Percentiles rank a stretch among this genome's conserved stretches.
Evolutionary conservation across 2,329 filamentous ascomycete species (phyloP).

Genomic region (Colletotrichum tamarilloi): DNA sequence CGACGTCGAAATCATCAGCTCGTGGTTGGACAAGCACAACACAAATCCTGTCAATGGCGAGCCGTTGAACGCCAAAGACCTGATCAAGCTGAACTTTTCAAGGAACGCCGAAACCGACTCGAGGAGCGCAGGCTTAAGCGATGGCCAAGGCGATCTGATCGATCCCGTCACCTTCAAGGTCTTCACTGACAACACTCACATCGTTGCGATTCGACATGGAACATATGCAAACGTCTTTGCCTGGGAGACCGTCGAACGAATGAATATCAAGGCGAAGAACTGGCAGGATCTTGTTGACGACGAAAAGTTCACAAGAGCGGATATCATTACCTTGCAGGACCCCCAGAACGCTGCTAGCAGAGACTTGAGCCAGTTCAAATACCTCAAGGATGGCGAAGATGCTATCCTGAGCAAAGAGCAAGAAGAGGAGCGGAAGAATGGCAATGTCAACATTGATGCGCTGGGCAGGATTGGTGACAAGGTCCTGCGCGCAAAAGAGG

Average conservation of each 20-base stretch:
- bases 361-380: slow-evolving; percentile 89
- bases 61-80: slow-evolving; percentile 80
- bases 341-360: slow-evolving; percentile 88
- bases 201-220: slow-evolving; percentile 84
- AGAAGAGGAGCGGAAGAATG: slow-evolving; percentile 72
- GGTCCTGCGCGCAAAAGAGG: slow-evolving; percentile 90
- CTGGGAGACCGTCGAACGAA: slow-evolving; percentile 92
- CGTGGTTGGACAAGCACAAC: slow-evolving; percentile 93
- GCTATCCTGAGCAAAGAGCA: slow-evolving; percentile 77
- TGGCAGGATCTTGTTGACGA: slow-evolving; percentile 94
- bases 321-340: slow-evolving; percentile 96
- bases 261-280: slow-evolving; percentile 97
- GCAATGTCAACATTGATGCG: slow-evolving; percentile 81
- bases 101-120: slow-evolving; percentile 82
- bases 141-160: slow-evolving; percentile 81
- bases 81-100: slow-evolving; percentile 91
- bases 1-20: slow-evolving; percentile 91
- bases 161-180: slow-evolving; percentile 98
- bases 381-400: slow-evolving; percentile 83
- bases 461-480: slow-evolving; percentile 84
- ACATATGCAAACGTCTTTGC: slow-evolving; percentile 95
- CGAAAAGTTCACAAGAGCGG: slow-evolving; percentile 84
- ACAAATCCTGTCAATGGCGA: slow-evolving; percentile 91
- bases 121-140: slow-evolving; percentile 57
- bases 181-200: slow-evolving; percentile 97